Evolutionary conservation across 495 filamentous ascomycete species (phyloP).

Genomic region (Aspergillus coremiiformis): DNA sequence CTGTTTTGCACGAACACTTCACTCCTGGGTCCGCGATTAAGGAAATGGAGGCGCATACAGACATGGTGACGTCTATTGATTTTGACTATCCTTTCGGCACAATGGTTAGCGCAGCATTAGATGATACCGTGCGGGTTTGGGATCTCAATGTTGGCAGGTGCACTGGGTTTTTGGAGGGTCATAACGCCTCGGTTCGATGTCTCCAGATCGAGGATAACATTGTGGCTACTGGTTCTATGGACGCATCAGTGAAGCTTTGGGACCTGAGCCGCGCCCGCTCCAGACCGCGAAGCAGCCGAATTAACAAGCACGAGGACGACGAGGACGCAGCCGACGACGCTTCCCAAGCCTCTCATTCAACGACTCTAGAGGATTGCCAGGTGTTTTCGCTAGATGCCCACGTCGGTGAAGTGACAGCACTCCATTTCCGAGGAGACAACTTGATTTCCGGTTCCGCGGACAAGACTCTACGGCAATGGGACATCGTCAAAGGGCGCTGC

Average conservation of each 20-base stretch:
- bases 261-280: conserved; percentile 70
- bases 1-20: conserved; percentile 92
- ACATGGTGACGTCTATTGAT: conserved; percentile 84
- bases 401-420: conserved; percentile 87
- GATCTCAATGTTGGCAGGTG: conserved; percentile 90
- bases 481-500: conserved; percentile 88
- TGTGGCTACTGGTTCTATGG: conserved; percentile 89
- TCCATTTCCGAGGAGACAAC: conserved; percentile 81
- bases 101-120: conserved; percentile 88
- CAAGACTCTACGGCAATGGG: conserved; percentile 97
- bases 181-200: conserved; percentile 87
- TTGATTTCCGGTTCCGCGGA: conserved; percentile 93
- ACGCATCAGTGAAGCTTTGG: conserved; percentile 92
- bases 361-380: conserved; percentile 78
- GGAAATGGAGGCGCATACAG: conserved; percentile 79
- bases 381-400: conserved; percentile 84
- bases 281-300: conserved; percentile 48
- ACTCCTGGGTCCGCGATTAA: conserved; percentile 83
- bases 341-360: conserved; percentile 48
- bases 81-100: conserved; percentile 96
- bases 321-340: conserved; percentile 52
- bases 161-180: conserved; percentile 83
- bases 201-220: conserved; percentile 95
- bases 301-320: conserved; percentile 58
- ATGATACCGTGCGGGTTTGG: conserved; percentile 97